Percentiles rank a stretch among this genome's conserved stretches.
These are phyloP conservation scores for Globisporangium echinulatum DNA, from an alignment of 352 stramenopile species.

Conservation along the genomic window DNA sequence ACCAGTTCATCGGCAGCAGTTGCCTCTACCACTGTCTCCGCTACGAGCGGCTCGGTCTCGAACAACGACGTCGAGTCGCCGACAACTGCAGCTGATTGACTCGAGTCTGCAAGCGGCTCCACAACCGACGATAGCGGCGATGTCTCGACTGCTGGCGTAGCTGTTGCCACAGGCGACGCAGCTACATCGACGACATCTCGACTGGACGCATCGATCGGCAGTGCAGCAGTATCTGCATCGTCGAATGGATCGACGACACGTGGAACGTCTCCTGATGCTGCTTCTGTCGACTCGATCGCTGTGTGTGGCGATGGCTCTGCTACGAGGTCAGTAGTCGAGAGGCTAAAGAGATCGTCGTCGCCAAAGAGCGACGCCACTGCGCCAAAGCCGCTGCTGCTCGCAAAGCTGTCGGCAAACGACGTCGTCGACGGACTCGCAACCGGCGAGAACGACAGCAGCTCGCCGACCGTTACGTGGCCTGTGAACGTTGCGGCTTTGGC, in stretches of 20 bases:
- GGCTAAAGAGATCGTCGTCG: conserved; percentile 28
- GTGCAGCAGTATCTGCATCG: no score
- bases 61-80: background rate
- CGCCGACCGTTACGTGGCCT: conserved; percentile 14
- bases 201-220: no score
- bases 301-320: no score
- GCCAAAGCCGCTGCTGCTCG: conserved; percentile 16
- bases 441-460: conserved; percentile 63
- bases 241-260: no score
- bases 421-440: conserved; percentile 15
- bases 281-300: background rate
- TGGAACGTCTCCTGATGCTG: background rate
- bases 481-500: conserved; percentile 13
- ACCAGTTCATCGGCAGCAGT: background rate
- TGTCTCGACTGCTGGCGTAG: no score
- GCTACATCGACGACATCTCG: no score
- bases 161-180: no score
- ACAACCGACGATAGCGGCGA: no score
- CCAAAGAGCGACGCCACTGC: conserved; percentile 13
- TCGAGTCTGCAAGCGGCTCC: no score
- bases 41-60: background rate
- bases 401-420: conserved; percentile 23
- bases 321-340: conserved; percentile 8
- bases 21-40: background rate
- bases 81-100: background rate